These are phyloP conservation scores for Tuber melanosporum DNA, from an alignment of 495 filamentous ascomycete genomes.

Conservation along the genomic window DNA sequence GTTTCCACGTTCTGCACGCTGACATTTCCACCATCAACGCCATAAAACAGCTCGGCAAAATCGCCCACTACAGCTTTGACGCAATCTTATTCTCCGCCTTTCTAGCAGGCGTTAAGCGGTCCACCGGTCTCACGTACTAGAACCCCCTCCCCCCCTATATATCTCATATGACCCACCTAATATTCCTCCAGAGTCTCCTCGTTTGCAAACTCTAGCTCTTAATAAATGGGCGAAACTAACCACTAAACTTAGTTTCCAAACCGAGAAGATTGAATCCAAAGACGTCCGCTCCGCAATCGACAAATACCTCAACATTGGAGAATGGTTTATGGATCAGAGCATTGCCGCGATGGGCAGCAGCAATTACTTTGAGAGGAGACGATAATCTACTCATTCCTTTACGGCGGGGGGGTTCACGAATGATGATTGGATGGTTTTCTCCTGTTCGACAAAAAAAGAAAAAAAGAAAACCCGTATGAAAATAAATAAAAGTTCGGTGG, in stretches of 20 bases:
- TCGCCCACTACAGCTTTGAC: conserved; percentile 94
- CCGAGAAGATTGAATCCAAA: conserved; percentile 79
- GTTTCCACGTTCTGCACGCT: conserved; percentile 1
- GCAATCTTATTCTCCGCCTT: conserved; percentile 91
- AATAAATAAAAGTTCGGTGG: conserved; percentile 11
- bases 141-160: conserved; percentile 22
- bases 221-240: conserved; percentile 35
- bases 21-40: conserved; percentile 48
- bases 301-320: conserved; percentile 89
- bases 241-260: conserved; percentile 61
- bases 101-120: conserved; percentile 91
- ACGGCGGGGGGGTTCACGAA: neutral
- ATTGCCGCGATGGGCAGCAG: conserved; percentile 83
- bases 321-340: conserved; percentile 97
- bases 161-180: conserved; percentile 14
- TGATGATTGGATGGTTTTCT: neutral
- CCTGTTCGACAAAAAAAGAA: neutral
- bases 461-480: conserved; percentile 7
- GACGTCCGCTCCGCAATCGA: conserved; percentile 85
- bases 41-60: conserved; percentile 73
- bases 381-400: conserved; percentile 49
- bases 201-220: neutral
- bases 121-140: conserved; percentile 93
- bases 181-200: neutral
- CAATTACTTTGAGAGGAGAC: conserved; percentile 79